A percentile compares a stretch with the other conserved stretches of the same genome.
Evolutionary conservation across 176 grass and related monocot genomes (phyloP).

Genomic region (Echinochloa phyllopogon): DNA sequence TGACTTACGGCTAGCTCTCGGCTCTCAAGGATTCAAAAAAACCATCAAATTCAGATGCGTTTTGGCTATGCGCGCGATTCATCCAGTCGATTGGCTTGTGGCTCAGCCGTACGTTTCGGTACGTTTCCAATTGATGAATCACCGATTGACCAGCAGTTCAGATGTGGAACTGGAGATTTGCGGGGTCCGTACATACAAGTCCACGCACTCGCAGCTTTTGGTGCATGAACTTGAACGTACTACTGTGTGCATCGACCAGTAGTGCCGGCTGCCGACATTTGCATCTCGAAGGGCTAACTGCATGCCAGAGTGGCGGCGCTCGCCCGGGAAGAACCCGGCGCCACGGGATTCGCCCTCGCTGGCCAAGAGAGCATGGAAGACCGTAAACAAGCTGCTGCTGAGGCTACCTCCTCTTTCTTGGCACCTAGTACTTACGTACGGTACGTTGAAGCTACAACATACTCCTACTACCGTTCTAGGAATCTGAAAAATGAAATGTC

Average conservation of each 20-base stretch:
- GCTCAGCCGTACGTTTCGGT: background rate
- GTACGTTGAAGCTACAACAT: background rate
- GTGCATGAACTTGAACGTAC: slow-evolving; percentile 5
- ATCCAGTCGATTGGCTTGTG: no score
- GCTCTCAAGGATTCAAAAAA: no score
- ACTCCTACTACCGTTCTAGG: background rate
- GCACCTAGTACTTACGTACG: background rate
- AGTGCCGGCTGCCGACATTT: slow-evolving; percentile 13
- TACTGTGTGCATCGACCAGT: background rate
- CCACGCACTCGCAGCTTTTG: background rate
- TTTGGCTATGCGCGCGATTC: no score
- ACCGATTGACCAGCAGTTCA: no score
- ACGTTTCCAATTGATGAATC: background rate
- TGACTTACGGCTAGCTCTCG: no score
- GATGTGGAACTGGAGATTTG: no score
- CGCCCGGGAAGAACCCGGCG: background rate
- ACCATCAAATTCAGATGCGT: no score
- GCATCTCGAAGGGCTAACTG: slow-evolving; percentile 19
- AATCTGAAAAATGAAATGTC: background rate
- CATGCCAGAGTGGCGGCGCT: background rate
- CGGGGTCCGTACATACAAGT: background rate
- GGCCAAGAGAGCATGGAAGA: background rate
- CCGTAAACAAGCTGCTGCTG: slow-evolving; percentile 24
- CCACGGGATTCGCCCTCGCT: slow-evolving; percentile 7
- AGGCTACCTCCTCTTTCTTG: background rate